Evolutionary conservation across 108 stramenopile genomes (phyloP).

Genomic region (Cyclostephanos tholiformis): DNA sequence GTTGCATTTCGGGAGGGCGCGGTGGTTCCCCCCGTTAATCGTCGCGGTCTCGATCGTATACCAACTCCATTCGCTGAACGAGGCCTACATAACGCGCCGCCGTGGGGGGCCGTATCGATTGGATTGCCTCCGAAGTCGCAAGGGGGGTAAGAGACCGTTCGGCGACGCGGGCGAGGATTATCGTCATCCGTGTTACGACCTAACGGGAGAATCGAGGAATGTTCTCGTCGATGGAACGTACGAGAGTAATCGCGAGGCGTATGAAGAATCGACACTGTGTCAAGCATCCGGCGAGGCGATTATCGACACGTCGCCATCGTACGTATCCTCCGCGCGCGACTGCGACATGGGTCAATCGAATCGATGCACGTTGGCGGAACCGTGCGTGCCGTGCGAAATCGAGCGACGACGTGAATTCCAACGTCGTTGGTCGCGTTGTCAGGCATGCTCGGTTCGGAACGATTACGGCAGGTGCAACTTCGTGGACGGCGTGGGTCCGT

Average conservation of each 20-base stretch:
- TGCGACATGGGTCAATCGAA: conserved; percentile 20
- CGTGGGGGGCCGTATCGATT: neutral
- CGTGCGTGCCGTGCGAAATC: conserved; percentile 40
- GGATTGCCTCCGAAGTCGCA: conserved; percentile 25
- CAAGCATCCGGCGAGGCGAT: too few species aligned
- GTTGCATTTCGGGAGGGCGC: conserved; percentile 6
- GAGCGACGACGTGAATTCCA: conserved; percentile 24
- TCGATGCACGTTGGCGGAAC: conserved; percentile 18
- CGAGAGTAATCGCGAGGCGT: too few species aligned
- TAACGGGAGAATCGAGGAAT: neutral
- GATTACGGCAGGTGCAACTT: conserved; percentile 30
- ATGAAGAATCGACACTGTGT: too few species aligned
- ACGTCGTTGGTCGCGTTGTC: conserved; percentile 33
- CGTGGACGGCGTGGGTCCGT: conserved; percentile 36
- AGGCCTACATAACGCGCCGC: neutral
- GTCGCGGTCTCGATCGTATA: conserved; percentile 10
- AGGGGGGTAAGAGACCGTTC: conserved; percentile 39
- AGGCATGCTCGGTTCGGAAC: conserved; percentile 18
- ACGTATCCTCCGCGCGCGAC: conserved; percentile 31
- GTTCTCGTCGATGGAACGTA: neutral
- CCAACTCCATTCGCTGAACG: conserved; percentile 17
- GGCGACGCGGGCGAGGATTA: conserved; percentile 19
- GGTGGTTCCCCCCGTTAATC: conserved; percentile 4
- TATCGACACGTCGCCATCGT: conserved; percentile 20
- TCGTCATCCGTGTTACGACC: conserved; percentile 25